phyloP scores from a whole-genome alignment of 768 basidiomycete species.

The Lactarius deliciosus region DNA sequence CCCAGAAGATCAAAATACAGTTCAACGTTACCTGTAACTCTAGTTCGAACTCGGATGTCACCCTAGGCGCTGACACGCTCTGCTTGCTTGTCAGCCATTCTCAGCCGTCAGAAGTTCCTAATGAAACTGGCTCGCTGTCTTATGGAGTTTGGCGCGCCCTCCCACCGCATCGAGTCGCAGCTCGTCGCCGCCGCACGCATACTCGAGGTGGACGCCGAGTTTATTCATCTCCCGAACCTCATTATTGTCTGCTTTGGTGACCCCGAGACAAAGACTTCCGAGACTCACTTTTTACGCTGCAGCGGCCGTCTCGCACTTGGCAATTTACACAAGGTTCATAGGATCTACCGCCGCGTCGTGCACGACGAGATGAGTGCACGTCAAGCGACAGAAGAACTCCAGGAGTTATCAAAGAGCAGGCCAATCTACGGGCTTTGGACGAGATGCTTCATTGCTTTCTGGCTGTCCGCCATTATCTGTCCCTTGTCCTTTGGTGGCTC shows the following conservation, averaged over 20 bases:
- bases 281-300: conserved; percentile 87
- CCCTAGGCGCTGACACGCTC: conserved; percentile 2
- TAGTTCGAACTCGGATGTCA: not conserved
- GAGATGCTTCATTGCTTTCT: conserved; percentile 68
- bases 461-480: conserved; percentile 74
- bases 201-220: conserved; percentile 88
- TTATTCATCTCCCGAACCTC: conserved; percentile 79
- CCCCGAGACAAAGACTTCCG: conserved; percentile 82
- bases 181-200: conserved; percentile 85
- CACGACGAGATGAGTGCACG: conserved; percentile 91
- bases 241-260: conserved; percentile 91
- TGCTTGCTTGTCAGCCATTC: conserved; percentile 55
- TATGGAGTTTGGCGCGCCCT: conserved; percentile 91
- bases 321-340: conserved; percentile 78
- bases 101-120: conserved; percentile 81
- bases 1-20: conserved; percentile 64
- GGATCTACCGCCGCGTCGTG: conserved; percentile 82
- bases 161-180: conserved; percentile 92
- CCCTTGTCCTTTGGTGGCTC: conserved; percentile 84
- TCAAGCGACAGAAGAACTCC: conserved; percentile 63
- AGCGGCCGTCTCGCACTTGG: conserved; percentile 78
- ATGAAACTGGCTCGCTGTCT: conserved; percentile 82
- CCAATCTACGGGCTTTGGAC: conserved; percentile 62
- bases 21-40: conserved; percentile 68
- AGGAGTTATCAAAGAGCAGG: conserved; percentile 58